A percentile compares a stretch with the other conserved stretches of the same genome.
Conservation (phyloP, 257 asterid genomes). For the Eustoma russellianum region DNA sequence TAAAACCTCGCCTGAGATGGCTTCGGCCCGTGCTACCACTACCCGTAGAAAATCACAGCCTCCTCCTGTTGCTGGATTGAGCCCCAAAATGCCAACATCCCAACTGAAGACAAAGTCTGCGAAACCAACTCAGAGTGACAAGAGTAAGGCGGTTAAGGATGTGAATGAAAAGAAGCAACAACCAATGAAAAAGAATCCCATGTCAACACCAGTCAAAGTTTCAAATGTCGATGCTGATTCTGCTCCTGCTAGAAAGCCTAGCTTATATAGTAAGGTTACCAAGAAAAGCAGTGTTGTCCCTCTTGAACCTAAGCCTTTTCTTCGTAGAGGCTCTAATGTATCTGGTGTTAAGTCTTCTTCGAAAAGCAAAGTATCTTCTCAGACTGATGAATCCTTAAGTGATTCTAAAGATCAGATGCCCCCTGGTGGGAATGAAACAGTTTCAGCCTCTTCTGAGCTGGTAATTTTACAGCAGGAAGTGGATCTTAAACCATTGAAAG, state of each 20-base stretch:
- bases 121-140: constrained; percentile 36
- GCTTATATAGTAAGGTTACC: constrained; percentile 57
- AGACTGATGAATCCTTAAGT: constrained; percentile 34
- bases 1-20: constrained; percentile 34
- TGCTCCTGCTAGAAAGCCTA: constrained; percentile 50
- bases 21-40: constrained; percentile 36
- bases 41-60: constrained; percentile 62
- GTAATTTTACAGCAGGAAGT: constrained; percentile 36
- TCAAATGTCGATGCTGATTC: constrained; percentile 38
- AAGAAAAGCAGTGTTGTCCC: constrained; percentile 94
- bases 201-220: constrained; percentile 43
- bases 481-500: constrained; percentile 21
- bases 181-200: constrained; percentile 34
- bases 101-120: constrained; percentile 35
- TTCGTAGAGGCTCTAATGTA: constrained; percentile 72
- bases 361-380: constrained; percentile 40
- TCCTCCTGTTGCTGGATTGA: constrained; percentile 38
- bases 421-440: constrained; percentile 32
- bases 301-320: constrained; percentile 84
- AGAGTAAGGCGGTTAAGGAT: constrained; percentile 36
- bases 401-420: constrained; percentile 21
- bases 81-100: constrained; percentile 43
- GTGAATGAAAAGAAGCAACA: constrained; percentile 52
- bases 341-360: constrained; percentile 34
- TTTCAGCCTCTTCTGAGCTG: constrained; percentile 30